Conservation (phyloP, 2,329 filamentous ascomycete genomes). For the Aspergillus fischeri region DNA sequence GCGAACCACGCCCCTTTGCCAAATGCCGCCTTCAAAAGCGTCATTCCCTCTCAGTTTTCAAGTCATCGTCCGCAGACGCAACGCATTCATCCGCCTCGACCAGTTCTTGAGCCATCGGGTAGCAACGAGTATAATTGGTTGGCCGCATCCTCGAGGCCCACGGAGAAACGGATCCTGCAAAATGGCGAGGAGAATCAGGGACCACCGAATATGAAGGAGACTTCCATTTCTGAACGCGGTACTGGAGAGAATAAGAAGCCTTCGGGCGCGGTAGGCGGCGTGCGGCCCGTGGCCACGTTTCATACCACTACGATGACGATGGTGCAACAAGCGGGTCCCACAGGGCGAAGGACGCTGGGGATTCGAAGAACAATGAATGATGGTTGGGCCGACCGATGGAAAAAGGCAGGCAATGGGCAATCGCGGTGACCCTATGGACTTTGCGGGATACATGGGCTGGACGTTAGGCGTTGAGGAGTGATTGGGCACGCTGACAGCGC, state of each 20-base stretch:
- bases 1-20: constrained; percentile 1
- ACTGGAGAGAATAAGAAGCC: constrained; percentile 22
- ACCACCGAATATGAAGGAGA: constrained; percentile 5
- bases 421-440: not conserved
- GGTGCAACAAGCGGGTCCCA: constrained; percentile 21
- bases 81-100: constrained; percentile 28
- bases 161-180: constrained; percentile 16
- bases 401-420: constrained; percentile 23
- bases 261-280: constrained; percentile 13
- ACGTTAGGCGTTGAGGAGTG: not conserved
- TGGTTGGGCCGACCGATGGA: constrained; percentile 41
- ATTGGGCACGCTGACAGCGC: not conserved
- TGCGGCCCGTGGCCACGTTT: constrained; percentile 32
- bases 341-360: constrained; percentile 37
- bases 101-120: constrained; percentile 28
- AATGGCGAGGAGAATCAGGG: constrained; percentile 7
- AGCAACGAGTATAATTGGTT: constrained; percentile 35
- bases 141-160: constrained; percentile 20
- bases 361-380: constrained; percentile 40
- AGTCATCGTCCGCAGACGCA: constrained; percentile 31
- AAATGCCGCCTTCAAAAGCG: constrained; percentile 9
- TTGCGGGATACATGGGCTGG: not conserved
- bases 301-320: constrained; percentile 40
- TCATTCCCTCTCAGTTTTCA: constrained; percentile 20
- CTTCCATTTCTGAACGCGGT: constrained; percentile 13